phyloP scores from a whole-genome alignment of 768 basidiomycete genomes.

The Leucosporidium yakuticum region DNA sequence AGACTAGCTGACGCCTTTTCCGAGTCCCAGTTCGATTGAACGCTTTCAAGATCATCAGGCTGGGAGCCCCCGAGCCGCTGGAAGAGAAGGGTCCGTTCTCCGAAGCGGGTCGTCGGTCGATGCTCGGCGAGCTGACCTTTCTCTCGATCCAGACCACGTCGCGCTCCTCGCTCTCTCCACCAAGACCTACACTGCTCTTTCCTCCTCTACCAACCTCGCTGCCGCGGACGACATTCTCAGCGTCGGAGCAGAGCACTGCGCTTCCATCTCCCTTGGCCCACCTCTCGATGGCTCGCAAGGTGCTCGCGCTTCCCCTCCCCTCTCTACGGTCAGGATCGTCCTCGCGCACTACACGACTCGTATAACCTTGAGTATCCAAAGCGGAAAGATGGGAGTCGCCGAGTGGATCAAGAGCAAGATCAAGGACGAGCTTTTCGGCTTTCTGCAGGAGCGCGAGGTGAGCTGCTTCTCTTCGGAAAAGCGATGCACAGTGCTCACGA shows the following conservation, averaged over 20 bases:
- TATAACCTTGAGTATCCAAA: background rate
- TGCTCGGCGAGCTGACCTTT: too few species aligned
- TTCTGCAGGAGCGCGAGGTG: background rate
- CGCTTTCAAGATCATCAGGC: conserved; percentile 8
- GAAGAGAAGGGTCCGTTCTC: background rate
- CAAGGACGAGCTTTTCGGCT: background rate
- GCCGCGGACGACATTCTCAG: background rate
- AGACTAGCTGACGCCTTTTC: too few species aligned
- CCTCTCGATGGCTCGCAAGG: background rate
- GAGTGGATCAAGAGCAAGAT: conserved; percentile 5
- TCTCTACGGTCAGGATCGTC: background rate
- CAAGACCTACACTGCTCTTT: background rate
- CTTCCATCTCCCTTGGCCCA: background rate
- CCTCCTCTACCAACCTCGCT: too few species aligned
- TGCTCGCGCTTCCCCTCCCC: background rate
- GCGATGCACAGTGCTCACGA: too few species aligned
- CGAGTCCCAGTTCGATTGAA: background rate
- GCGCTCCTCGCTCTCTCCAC: conserved; percentile 11
- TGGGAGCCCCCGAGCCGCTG: conserved; percentile 3
- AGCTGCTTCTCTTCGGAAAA: background rate
- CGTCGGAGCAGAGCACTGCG: background rate
- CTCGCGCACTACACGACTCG: conserved; percentile 11
- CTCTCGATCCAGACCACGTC: background rate
- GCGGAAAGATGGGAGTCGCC: background rate
- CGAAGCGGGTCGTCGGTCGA: too few species aligned